Base-by-base conservation (phyloP, 2,329 filamentous ascomycete genomes). In the Emmonsiellopsis sp. region DNA sequence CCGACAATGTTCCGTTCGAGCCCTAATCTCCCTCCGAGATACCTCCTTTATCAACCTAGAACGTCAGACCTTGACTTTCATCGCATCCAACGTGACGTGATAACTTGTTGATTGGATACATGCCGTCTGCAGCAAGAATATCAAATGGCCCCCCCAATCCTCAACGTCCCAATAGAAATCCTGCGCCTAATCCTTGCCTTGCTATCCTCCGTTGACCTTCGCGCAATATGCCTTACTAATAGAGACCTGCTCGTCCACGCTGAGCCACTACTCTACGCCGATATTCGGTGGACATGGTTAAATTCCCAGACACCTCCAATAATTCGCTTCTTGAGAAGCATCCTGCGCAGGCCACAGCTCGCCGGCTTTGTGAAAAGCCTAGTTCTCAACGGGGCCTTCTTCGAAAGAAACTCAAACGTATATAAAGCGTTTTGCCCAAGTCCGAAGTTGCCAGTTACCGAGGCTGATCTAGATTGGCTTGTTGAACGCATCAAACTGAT, bases 231-330 rank as follows among this genome's bases (percentile, higher is more conserved):
- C 32, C 57, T 59, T 52, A 56, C 55, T 7, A 56, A 57, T 49
- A 53, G 54, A 11, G 35, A 32, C 2, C 54, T 60, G 16, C 52
- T 49, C 34, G 5, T 51, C 30, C 16, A 58, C 13, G 51, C 57
- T 16, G 61, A 60, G 54, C 58, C 54, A 37, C 46, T 57, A 1
- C 56, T 63, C 41, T 62, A 63, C 54, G 47, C 58, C 11, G 51
- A 54, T 9, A 54, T 63, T 50, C 37, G 57, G n/a, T 60, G 46
- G 42, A 57, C 34, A 9, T 62, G 56, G 57, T 30, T 13, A 34
- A 42, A 51, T 6, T 6, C 41, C 46, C 30, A 43, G 8, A 13
- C 26, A 15, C 58, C 58, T 48, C 57, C 58, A 44, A 59, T 63
- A 30, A 15, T 53, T 41, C 51, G 43, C 15, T 44, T 62, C 31